These are phyloP conservation scores for Vachellia pachyceras DNA, from an alignment of 306 rosid genomes.

Conservation along the genomic window DNA sequence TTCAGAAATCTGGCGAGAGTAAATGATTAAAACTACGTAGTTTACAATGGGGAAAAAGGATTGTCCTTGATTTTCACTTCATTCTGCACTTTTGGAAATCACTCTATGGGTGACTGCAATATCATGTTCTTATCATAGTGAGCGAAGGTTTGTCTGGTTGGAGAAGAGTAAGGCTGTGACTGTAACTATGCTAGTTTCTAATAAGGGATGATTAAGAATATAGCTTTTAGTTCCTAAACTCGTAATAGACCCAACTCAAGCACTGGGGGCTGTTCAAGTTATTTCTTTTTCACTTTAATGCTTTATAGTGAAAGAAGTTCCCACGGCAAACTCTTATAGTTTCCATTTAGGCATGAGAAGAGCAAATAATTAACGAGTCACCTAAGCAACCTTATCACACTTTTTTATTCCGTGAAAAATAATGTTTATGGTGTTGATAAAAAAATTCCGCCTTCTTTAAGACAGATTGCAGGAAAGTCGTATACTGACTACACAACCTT, in stretches of 20 bases:
- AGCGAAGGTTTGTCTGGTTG: no score
- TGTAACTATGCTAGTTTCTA: background rate
- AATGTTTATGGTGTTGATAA: background rate
- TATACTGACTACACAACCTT: slow-evolving; percentile 50
- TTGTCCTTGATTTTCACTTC: background rate
- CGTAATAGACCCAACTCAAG: background rate
- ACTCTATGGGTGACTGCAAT: no score
- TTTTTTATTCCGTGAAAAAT: background rate
- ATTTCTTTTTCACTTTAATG: background rate
- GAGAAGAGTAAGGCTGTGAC: slow-evolving; percentile 7
- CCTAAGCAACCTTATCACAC: background rate
- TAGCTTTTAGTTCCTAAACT: background rate
- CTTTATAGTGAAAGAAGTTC: background rate
- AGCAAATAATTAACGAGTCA: background rate
- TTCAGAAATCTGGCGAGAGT: background rate
- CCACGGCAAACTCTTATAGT: background rate
- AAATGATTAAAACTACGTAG: background rate
- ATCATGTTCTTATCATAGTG: no score
- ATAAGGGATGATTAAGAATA: background rate
- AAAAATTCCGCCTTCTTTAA: no score
- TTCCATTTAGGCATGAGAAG: background rate
- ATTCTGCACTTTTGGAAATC: no score
- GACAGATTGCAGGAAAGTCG: no score
- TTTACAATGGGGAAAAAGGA: background rate
- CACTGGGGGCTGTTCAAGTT: background rate